These are phyloP conservation scores for Hymenoscyphus albidus DNA, from an alignment of 2,329 filamentous ascomycete genomes.

Conservation along the genomic window DNA sequence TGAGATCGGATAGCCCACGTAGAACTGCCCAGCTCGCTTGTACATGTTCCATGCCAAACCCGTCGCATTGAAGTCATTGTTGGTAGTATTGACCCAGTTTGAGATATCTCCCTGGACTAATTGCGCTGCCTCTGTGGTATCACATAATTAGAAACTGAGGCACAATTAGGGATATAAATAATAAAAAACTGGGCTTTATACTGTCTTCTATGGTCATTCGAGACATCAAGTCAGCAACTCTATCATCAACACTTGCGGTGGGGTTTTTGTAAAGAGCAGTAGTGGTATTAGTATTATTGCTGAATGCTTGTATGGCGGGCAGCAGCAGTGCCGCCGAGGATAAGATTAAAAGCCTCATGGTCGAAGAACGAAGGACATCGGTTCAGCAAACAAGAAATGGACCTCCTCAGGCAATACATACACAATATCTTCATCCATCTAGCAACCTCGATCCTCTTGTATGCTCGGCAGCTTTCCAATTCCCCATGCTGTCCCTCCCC, in stretches of 20 bases:
- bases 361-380: not conserved
- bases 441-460: not conserved
- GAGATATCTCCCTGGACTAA: constrained; percentile 66
- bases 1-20: constrained; percentile 64
- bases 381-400: not conserved
- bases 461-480: not conserved
- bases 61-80: constrained; percentile 62
- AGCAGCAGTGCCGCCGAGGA: not conserved
- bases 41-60: constrained; percentile 64
- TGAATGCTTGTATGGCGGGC: not conserved
- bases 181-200: not conserved
- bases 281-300: constrained; percentile 9
- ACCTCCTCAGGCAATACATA: not conserved
- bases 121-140: constrained; percentile 54
- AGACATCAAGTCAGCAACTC: constrained; percentile 63
- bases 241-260: constrained; percentile 56
- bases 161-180: not conserved
- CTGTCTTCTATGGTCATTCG: constrained; percentile 72
- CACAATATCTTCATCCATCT: not conserved
- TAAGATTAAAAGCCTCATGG: not conserved
- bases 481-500: not conserved
- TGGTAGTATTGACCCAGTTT: constrained; percentile 69
- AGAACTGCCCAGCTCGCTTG: constrained; percentile 54
- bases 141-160: not conserved
- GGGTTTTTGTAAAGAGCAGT: constrained; percentile 59